phyloP scores from a whole-genome alignment of 202 grass and related monocot genomes.

The Digitaria exilis region DNA sequence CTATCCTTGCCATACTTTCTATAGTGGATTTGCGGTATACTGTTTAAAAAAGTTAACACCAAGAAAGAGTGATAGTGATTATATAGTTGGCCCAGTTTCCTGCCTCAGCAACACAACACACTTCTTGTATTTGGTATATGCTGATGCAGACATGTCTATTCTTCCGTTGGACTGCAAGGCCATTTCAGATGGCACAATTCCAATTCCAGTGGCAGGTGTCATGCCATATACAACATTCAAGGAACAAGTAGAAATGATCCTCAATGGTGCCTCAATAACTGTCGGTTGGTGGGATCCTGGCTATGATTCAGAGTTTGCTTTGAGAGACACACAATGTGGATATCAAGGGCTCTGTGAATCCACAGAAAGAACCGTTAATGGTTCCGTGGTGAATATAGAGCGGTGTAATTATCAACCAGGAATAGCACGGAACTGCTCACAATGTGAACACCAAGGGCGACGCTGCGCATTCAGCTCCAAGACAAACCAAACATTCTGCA shows the following conservation, averaged over 20 bases:
- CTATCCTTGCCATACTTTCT: background rate
- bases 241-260: background rate
- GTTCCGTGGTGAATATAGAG: background rate
- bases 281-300: background rate
- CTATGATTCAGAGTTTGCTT: rapidly evolving
- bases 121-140: background rate
- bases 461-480: constrained; percentile 21
- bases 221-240: background rate
- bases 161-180: constrained; percentile 2
- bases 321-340: background rate
- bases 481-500: constrained; percentile 32
- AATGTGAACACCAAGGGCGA: background rate
- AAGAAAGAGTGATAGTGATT: background rate
- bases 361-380: background rate
- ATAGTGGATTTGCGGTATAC: background rate
- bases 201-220: background rate
- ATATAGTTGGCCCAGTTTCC: background rate
- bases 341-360: background rate
- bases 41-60: background rate
- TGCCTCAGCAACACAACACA: background rate
- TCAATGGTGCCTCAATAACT: background rate
- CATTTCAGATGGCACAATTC: background rate
- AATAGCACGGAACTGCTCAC: no score
- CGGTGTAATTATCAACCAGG: no score
- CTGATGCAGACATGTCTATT: background rate